Conservation (phyloP, 371 early-diverging fungal species). For the Chytridiales sp. region DNA sequence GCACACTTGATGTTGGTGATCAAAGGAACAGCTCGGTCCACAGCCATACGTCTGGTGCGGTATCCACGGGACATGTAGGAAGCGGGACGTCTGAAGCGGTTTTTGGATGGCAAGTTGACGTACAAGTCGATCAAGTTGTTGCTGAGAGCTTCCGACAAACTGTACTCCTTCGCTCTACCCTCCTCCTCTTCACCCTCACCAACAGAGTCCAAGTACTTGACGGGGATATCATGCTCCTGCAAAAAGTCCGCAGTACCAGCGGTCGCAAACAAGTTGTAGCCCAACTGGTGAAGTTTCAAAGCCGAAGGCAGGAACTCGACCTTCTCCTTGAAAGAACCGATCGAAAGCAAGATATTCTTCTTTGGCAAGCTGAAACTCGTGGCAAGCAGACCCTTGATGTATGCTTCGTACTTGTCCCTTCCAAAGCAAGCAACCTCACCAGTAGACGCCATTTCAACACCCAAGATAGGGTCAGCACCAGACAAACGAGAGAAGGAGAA, state of each 20-base stretch:
- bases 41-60: conserved; percentile 92
- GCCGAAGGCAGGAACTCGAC: conserved; percentile 86
- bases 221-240: conserved; percentile 85
- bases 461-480: conserved; percentile 94
- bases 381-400: conserved; percentile 86
- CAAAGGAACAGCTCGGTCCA: conserved; percentile 91
- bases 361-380: conserved; percentile 88
- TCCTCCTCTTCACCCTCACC: conserved; percentile 54
- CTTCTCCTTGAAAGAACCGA: conserved; percentile 95
- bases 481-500: conserved; percentile 92
- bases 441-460: conserved; percentile 98
- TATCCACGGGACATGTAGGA: conserved; percentile 95
- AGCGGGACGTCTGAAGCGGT: conserved; percentile 93
- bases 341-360: conserved; percentile 88
- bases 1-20: conserved; percentile 98
- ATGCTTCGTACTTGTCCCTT: conserved; percentile 93
- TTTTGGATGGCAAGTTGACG: conserved; percentile 95
- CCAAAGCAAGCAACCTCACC: conserved; percentile 98
- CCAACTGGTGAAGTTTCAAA: conserved; percentile 73
- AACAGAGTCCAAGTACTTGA: conserved; percentile 82
- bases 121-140: conserved; percentile 97
- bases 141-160: conserved; percentile 86
- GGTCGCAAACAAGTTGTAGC: conserved; percentile 89
- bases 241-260: conserved; percentile 94
- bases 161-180: conserved; percentile 70